Evolutionary conservation across 768 basidiomycete genomes (phyloP).

Genomic region (Guyanaporus albipodus): DNA sequence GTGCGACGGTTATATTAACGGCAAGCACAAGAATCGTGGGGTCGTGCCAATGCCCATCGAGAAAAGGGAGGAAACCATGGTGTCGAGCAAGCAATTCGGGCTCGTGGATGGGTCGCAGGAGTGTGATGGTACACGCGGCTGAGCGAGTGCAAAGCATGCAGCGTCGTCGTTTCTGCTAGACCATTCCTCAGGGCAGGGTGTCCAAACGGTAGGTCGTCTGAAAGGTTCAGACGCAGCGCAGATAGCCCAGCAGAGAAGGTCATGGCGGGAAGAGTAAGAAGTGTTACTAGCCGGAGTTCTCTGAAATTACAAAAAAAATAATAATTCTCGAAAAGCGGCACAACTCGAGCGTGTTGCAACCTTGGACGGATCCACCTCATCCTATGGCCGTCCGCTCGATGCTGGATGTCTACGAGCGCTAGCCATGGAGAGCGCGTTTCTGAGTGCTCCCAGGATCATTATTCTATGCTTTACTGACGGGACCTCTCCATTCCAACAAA

Average conservation of each 20-base stretch:
- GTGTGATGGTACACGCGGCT: conserved; percentile 8
- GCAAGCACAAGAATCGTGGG: conserved; percentile 8
- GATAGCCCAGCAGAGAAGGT: conserved; percentile 8
- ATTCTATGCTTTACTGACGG: too few relatives aligned
- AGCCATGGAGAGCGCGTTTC: too few relatives aligned
- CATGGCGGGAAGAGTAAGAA: conserved; percentile 30
- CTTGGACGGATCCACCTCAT: conserved; percentile 5
- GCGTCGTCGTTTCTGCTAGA: background rate
- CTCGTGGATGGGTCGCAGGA: background rate
- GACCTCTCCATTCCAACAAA: background rate
- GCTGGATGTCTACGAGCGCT: too few relatives aligned
- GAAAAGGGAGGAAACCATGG: background rate
- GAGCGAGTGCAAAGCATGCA: background rate
- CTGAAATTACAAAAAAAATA: conserved; percentile 29
- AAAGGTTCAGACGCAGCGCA: conserved; percentile 7
- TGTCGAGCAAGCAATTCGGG: conserved; percentile 2
- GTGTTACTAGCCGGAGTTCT: conserved; percentile 27
- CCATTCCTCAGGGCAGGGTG: conserved; percentile 3
- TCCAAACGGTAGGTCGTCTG: background rate
- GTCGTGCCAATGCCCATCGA: conserved; percentile 2
- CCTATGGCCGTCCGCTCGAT: too few relatives aligned
- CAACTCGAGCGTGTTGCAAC: conserved; percentile 9
- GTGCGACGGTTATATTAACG: conserved; percentile 23
- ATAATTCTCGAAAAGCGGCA: conserved; percentile 30
- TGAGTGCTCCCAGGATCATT: background rate